Conservation (phyloP, 1,284 basidiomycete genomes). For the Cerrena zonata region DNA sequence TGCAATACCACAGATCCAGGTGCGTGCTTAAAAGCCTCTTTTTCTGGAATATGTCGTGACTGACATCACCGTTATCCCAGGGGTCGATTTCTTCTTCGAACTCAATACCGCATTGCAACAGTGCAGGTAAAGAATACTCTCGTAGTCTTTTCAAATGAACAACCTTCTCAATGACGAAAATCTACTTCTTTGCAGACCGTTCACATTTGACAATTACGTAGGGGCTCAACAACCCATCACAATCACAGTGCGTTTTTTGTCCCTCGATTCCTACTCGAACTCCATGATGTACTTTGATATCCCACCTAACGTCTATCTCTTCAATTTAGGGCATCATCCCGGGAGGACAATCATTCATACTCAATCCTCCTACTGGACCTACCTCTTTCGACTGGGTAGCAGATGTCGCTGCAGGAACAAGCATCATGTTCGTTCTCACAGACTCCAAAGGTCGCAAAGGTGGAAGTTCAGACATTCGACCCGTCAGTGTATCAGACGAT, state of each 20-base stretch:
- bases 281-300: too few species aligned
- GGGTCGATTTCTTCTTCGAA: conserved; percentile 44
- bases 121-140: conserved; percentile 44
- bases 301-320: too few species aligned
- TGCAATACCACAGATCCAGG: conserved; percentile 50
- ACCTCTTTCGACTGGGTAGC: conserved; percentile 51
- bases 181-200: conserved; percentile 38
- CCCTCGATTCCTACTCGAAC: too few species aligned
- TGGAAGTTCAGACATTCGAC: conserved; percentile 47
- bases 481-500: conserved; percentile 47
- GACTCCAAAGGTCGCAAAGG: conserved; percentile 54
- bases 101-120: conserved; percentile 52
- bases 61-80: conserved; percentile 14
- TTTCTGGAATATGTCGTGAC: conserved; percentile 6
- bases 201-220: conserved; percentile 44
- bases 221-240: conserved; percentile 54
- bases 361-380: conserved; percentile 41
- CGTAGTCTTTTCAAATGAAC: too few species aligned
- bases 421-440: conserved; percentile 54
- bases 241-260: conserved; percentile 43
- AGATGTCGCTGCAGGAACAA: conserved; percentile 54
- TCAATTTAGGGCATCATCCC: conserved; percentile 59
- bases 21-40: too few species aligned
- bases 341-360: conserved; percentile 45
- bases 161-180: too few species aligned